These are phyloP conservation scores for Holtermannia corniformis DNA, from an alignment of 768 basidiomycete genomes.

Conservation along the genomic window DNA sequence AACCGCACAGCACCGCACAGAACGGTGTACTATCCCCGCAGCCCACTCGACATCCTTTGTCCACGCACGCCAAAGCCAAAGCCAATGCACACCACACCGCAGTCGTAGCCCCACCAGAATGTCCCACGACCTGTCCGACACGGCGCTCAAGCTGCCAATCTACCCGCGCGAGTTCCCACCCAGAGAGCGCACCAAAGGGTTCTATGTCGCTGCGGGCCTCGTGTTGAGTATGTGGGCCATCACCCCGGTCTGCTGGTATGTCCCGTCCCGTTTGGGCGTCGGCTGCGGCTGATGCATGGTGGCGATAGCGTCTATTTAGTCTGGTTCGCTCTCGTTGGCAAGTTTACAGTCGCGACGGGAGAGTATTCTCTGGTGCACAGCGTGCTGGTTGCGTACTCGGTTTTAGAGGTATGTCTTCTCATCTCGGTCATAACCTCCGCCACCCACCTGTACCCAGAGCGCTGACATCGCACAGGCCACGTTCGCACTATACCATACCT, in stretches of 20 bases:
- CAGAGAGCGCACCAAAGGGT: constrained; percentile 7
- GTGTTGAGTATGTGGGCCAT: constrained; percentile 29
- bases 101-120: neutral
- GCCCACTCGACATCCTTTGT: neutral
- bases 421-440: neutral
- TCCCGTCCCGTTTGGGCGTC: neutral
- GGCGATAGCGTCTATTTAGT: constrained; percentile 23
- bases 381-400: constrained; percentile 27
- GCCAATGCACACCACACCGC: neutral
- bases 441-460: neutral
- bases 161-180: neutral
- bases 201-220: constrained; percentile 21
- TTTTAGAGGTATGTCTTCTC: constrained; percentile 19
- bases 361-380: constrained; percentile 20
- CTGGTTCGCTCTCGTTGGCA: constrained; percentile 23
- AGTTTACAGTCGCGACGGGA: neutral
- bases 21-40: too few species aligned
- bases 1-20: too few species aligned
- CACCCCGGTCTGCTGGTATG: constrained; percentile 26
- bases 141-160: too few species aligned
- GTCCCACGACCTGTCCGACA: neutral
- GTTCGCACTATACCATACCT: constrained; percentile 24
- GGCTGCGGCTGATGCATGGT: neutral
- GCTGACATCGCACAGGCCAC: neutral
- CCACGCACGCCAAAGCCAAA: neutral